phyloP scores from a whole-genome alignment of 2,329 filamentous ascomycete species.

The Stemphylium beticola region DNA sequence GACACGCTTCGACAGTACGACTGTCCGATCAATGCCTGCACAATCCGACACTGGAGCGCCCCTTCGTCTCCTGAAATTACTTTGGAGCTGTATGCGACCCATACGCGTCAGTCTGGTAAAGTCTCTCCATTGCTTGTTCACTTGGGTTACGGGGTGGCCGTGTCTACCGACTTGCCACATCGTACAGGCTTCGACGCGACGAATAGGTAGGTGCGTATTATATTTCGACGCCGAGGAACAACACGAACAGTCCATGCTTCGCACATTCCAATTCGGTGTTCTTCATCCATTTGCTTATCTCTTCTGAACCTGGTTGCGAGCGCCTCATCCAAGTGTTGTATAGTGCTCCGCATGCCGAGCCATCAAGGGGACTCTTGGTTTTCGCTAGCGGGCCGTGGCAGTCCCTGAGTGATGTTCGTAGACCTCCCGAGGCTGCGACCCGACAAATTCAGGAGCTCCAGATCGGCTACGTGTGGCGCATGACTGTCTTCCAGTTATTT shows the following conservation, averaged over 20 bases:
- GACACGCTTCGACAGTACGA: no score
- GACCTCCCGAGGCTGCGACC: not conserved
- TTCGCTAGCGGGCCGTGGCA: not conserved
- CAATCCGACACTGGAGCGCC: no score
- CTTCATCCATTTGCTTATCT: conserved; percentile 7
- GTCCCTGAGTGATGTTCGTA: not conserved
- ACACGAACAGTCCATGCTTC: not conserved
- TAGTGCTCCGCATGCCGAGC: conserved; percentile 6
- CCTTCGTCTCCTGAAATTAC: no score
- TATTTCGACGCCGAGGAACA: conserved; percentile 3
- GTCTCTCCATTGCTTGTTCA: no score
- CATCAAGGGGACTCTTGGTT: not conserved
- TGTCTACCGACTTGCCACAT: not conserved
- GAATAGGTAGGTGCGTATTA: not conserved
- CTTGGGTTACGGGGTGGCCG: no score
- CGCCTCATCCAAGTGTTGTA: not conserved
- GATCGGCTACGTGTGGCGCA: conserved; percentile 1
- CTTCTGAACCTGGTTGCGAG: not conserved
- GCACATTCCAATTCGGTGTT: conserved; percentile 5
- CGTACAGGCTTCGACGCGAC: not conserved
- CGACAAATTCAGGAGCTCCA: not conserved
- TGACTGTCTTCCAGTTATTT: not conserved
- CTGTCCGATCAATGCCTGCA: no score
- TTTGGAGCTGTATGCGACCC: no score
- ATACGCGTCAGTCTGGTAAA: no score